Evolutionary conservation across 306 rosid species (phyloP).

Genomic region (Mucuna pruriens): DNA sequence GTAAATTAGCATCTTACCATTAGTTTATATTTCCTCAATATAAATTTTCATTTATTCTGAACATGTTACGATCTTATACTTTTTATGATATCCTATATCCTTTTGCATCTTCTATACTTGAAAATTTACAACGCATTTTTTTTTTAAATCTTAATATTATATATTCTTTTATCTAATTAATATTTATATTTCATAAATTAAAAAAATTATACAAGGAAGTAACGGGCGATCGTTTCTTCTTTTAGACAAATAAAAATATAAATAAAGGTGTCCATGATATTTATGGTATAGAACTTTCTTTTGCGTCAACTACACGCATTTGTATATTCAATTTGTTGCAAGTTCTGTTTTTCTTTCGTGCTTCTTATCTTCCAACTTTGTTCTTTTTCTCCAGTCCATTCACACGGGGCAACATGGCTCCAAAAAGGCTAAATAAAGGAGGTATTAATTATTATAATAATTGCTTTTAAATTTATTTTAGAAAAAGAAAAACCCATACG

Average conservation of each 20-base stretch:
- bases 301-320: conserved; percentile 37
- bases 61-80: not conserved
- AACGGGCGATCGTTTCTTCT: not conserved
- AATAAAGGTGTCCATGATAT: not conserved
- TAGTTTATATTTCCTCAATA: not conserved
- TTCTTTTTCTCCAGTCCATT: conserved; percentile 10
- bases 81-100: not conserved
- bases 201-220: not conserved
- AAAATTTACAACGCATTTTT: not conserved
- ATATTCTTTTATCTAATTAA: not conserved
- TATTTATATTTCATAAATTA: not conserved
- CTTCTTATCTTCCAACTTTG: conserved; percentile 23
- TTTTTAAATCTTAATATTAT: not conserved
- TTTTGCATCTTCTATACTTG: not conserved
- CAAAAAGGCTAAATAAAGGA: conserved; percentile 1
- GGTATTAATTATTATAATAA: not conserved
- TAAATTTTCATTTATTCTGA: not conserved
- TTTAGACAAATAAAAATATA: not conserved
- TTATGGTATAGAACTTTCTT: not conserved
- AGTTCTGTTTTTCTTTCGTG: not conserved
- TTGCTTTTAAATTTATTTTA: not conserved
- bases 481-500: not conserved
- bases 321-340: not conserved
- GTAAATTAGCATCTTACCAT: not conserved
- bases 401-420: conserved; percentile 29